Evolutionary conservation across 2,329 filamentous ascomycete species (phyloP), one percentile per base, ranked within the genome.

Genomic region (Fusarium heterosporum): DNA sequence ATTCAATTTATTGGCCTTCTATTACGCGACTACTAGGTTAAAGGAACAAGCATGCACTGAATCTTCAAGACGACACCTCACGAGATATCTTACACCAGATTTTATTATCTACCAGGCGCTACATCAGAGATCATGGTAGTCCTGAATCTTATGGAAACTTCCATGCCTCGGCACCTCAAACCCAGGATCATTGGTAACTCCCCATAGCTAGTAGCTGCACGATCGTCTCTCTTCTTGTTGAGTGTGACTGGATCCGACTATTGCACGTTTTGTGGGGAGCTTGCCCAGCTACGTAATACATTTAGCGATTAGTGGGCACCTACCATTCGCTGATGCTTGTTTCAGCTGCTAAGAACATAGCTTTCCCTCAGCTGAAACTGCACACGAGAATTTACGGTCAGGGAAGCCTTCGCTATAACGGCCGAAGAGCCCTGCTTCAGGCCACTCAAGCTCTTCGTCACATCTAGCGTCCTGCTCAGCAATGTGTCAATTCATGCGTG

Each of bases 401-500:
- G 4, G 16, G n/a, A 36, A 36, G 3, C 8, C 9, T 25, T 28
- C 8, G n/a, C 12, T 19, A 17, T 13, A 13, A 36, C 30, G 22
- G 25, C 19, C 25, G 11, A 19, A 12, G 9, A 28, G 28, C 11
- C 29, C 6, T n/a, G 25, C 19, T 28, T n/a, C n/a, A 8, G 11
- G 13, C 10, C 12, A 8, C 42, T 43, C n/a, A 29, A 38, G 16
- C 38, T 36, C 41, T 16, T 9, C 40, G 28, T 55, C 40, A 55
- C 48, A n/a, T 16, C 50, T 51, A 47, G 12, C 41, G 39, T 22
- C 34, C 38, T 17, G 30, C 19, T 51, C 26, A 30, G 32, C 32
- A 43, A 61, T 67, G 51, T 51, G 50, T 67, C 66, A 60, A 68
- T 70, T 72, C 51, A 52, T 69, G n/a, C 63, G 41, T 55, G 58